Evolutionary conservation across 2,329 filamentous ascomycete species (phyloP).

Genomic region (Raffaelea deltoideospora): DNA sequence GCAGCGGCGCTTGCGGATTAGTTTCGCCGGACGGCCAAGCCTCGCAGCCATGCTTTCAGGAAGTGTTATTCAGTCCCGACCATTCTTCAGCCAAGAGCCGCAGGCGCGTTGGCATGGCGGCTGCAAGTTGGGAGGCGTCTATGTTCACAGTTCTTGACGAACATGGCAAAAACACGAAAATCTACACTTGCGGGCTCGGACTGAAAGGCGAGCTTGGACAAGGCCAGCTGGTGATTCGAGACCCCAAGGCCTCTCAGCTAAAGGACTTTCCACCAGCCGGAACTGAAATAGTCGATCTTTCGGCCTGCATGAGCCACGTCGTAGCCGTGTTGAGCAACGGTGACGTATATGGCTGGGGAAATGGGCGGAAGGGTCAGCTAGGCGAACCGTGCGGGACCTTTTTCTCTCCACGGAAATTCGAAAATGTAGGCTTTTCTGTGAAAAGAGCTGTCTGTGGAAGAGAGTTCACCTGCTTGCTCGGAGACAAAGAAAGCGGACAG

Average conservation of each 20-base stretch:
- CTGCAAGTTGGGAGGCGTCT: slow-evolving; percentile 69
- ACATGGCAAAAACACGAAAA: slow-evolving; percentile 23
- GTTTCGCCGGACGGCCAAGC: slow-evolving; percentile 11
- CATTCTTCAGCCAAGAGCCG: slow-evolving; percentile 13
- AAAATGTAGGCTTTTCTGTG: slow-evolving; percentile 44
- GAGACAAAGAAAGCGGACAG: slow-evolving; percentile 36
- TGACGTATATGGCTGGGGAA: slow-evolving; percentile 77
- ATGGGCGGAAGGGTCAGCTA: slow-evolving; percentile 70
- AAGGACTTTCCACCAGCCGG: slow-evolving; percentile 47
- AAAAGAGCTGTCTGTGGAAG: slow-evolving; percentile 59
- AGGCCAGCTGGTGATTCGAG: slow-evolving; percentile 34
- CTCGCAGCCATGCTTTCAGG: slow-evolving; percentile 11
- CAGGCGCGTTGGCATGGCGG: slow-evolving; percentile 26
- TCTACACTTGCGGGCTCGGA: slow-evolving; percentile 53
- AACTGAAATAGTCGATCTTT: slow-evolving; percentile 45
- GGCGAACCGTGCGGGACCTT: slow-evolving; percentile 41
- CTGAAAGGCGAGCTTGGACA: slow-evolving; percentile 59
- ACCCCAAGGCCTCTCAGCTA: slow-evolving; percentile 32
- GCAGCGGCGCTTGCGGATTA: slow-evolving; percentile 38
- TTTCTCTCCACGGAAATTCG: slow-evolving; percentile 46
- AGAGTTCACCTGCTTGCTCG: slow-evolving; percentile 68
- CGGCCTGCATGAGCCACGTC: slow-evolving; percentile 65
- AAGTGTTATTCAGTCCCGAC: slow-evolving; percentile 25
- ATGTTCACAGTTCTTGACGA: slow-evolving; percentile 39
- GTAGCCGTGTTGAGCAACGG: slow-evolving; percentile 61